Evolutionary conservation across 345 rosid species (phyloP).

Genomic region (Abelmoschus esculentus): DNA sequence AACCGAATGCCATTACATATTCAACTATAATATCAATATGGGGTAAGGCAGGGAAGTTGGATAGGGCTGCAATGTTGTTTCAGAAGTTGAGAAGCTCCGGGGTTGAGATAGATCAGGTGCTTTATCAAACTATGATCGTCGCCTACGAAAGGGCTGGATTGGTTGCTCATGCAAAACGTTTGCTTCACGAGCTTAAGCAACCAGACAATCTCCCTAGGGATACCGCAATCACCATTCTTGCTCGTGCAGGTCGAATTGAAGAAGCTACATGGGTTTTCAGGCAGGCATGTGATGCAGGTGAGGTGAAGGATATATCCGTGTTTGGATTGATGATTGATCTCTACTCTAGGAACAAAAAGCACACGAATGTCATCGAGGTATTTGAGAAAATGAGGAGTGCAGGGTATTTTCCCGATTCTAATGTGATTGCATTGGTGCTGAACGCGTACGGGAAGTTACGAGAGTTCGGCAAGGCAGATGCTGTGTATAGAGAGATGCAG

Average conservation of each 20-base stretch:
- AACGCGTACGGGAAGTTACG: constrained; percentile 75
- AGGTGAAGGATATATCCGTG: constrained; percentile 68
- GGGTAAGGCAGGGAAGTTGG: constrained; percentile 91
- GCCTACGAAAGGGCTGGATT: constrained; percentile 85
- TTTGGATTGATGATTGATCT: constrained; percentile 82
- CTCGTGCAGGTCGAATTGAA: constrained; percentile 69
- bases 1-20: constrained; percentile 80
- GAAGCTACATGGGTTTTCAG: constrained; percentile 92
- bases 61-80: constrained; percentile 73
- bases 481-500: constrained; percentile 57
- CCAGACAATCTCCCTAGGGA: constrained; percentile 69
- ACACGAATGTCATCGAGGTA: constrained; percentile 63
- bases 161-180: constrained; percentile 76
- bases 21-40: constrained; percentile 82
- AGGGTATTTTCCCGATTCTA: constrained; percentile 61
- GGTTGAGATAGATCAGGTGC: constrained; percentile 81
- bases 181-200: constrained; percentile 67
- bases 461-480: constrained; percentile 63
- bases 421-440: constrained; percentile 62
- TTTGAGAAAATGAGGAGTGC: constrained; percentile 77
- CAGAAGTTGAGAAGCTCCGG: constrained; percentile 79
- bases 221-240: constrained; percentile 65
- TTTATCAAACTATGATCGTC: constrained; percentile 94
- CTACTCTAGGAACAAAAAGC: constrained; percentile 65
- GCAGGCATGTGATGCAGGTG: constrained; percentile 72